Evolutionary conservation across 192 early-diverging fungal species (phyloP), one percentile per base, ranked within the genome.

Genomic region (Martensiomyces pterosporus): DNA sequence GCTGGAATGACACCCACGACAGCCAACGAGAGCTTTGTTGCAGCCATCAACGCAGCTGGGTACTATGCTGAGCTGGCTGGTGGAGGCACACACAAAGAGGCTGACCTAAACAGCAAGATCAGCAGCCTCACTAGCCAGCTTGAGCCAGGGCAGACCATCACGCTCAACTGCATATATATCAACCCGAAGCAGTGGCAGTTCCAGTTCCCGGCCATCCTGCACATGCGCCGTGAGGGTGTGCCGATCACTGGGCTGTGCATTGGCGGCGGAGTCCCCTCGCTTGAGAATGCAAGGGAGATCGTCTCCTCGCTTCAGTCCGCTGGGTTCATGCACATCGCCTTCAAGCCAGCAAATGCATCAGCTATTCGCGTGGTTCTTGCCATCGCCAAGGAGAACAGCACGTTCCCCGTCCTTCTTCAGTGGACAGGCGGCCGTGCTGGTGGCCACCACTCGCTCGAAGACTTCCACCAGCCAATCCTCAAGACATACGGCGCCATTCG

Each of bases 401-500:
- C 80, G 16, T 82, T 90, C 69, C 79, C 86, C 14, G 77, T 97
- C 14, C 77, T 94, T 39, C 67, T 94, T 51, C 91, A 97, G 68
- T 97, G 94, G 94, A 93, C 91, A 19, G 94, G 94, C 63, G 94
- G 94, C 14, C 85, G 94, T 60, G 89, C 84, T 36, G 92, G 92
- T 52, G 94, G 94, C 9, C 86, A 87, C 60, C 94, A 97, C 79
- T 89, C 86, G 47, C 87, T 89, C 37, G 94, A 94, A 59, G 92
- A 97, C 66, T 87, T 94, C 79, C 90, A 94, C 63, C 75, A 79
- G 52, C 89, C 91, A 29, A 81, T 97, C 47, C 49, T 93, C 3
- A 84, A 89, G 57, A 86, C 82, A 4, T 96, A 92, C 41, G 81
- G 85, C 75, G 84, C 82, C 39, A 90, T 97, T 35, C 85, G 94